These are phyloP conservation scores for Simplicillium aogashimaense DNA, from an alignment of 2,329 filamentous ascomycete species.

Conservation along the genomic window DNA sequence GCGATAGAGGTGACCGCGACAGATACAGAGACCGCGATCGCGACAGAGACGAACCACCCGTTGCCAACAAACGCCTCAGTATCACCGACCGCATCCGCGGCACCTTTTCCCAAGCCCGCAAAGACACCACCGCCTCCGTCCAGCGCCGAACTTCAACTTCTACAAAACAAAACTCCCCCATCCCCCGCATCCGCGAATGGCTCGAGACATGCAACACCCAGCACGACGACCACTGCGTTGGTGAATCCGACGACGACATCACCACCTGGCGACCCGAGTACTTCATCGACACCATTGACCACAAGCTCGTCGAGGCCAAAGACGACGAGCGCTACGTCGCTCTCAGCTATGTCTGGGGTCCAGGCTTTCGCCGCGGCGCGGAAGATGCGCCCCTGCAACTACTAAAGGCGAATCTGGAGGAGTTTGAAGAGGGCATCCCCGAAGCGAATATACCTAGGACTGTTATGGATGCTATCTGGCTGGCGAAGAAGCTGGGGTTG, in stretches of 20 bases:
- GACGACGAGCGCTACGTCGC: constrained; percentile 30
- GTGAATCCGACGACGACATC: constrained; percentile 12
- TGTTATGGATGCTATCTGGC: constrained; percentile 33
- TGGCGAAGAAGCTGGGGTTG: constrained; percentile 30
- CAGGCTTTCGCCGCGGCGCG: constrained; percentile 14
- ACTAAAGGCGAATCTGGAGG: constrained; percentile 24
- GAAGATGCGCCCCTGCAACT: constrained; percentile 19
- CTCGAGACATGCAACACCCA: constrained; percentile 31
- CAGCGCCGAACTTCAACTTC: constrained; percentile 18
- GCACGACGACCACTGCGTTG: constrained; percentile 29
- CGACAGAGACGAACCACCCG: constrained; percentile 12
- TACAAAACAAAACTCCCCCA: constrained; percentile 17
- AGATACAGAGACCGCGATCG: constrained; percentile 11
- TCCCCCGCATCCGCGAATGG: constrained; percentile 30
- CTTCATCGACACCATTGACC: constrained; percentile 30
- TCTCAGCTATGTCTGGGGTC: constrained; percentile 35
- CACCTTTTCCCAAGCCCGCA: constrained; percentile 21
- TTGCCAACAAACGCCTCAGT: constrained; percentile 27
- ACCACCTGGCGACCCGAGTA: constrained; percentile 28
- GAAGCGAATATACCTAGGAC: constrained; percentile 29
- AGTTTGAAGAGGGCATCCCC: constrained; percentile 22
- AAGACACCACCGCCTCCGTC: constrained; percentile 15
- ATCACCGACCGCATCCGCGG: constrained; percentile 28
- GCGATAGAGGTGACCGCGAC: constrained; percentile 9
- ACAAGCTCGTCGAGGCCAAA: constrained; percentile 26